phyloP scores from a whole-genome alignment of 78 protist species.

The Dictyostelium citrinum region DNA sequence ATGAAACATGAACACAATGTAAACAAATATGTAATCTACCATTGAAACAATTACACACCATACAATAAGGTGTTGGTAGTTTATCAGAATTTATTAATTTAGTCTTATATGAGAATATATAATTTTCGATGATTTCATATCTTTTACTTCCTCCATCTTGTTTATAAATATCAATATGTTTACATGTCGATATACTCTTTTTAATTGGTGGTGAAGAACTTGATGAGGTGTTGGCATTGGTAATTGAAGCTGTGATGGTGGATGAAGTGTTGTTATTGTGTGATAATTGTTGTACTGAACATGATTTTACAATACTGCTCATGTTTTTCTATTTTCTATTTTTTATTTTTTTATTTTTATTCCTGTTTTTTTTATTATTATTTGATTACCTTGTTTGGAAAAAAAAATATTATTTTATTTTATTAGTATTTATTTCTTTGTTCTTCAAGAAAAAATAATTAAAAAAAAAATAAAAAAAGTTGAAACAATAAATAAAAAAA shows the following conservation, averaged over 20 bases:
- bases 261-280: neutral
- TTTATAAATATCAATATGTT: constrained; percentile 20
- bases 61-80: constrained; percentile 36
- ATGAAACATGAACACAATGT: constrained; percentile 48
- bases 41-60: constrained; percentile 18
- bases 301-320: constrained; percentile 2
- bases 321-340: neutral
- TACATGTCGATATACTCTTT: constrained; percentile 26
- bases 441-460: neutral
- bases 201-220: neutral
- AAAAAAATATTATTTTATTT: no score
- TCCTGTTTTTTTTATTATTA: neutral
- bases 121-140: neutral
- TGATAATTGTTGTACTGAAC: neutral
- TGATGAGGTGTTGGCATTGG: neutral
- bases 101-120: neutral
- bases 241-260: neutral
- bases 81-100: neutral
- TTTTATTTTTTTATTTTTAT: neutral
- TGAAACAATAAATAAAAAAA: neutral
- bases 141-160: neutral
- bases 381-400: neutral
- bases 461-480: neutral
- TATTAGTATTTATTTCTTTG: neutral
- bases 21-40: constrained; percentile 59